Conservation (phyloP, 2,329 filamentous ascomycete genomes). For the Alternaria ventricosa region DNA sequence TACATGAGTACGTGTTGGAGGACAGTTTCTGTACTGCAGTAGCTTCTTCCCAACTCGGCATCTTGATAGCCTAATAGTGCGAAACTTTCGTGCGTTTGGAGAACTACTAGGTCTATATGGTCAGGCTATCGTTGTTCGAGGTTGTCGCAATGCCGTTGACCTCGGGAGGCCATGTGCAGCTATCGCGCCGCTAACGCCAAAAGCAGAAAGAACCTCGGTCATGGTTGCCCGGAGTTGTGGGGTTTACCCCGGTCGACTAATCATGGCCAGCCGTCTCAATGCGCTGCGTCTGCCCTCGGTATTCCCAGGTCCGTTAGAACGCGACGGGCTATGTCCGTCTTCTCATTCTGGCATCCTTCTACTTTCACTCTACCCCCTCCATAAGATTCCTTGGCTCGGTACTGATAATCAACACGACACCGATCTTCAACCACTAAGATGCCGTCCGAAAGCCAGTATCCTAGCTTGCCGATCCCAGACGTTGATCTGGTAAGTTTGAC, state of each 20-base stretch:
- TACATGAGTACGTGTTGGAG: conserved; percentile 64
- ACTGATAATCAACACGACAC: conserved; percentile 7
- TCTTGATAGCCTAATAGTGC: conserved; percentile 14
- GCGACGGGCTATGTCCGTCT: conserved; percentile 13
- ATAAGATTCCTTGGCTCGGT: background rate
- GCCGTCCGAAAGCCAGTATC: conserved; percentile 73
- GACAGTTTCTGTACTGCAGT: conserved; percentile 57
- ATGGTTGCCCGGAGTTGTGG: conserved; percentile 13
- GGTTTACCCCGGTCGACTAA: conserved; percentile 19
- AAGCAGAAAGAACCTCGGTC: conserved; percentile 31
- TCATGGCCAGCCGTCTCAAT: conserved; percentile 21
- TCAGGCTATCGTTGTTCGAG: background rate
- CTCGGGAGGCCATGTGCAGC: conserved; percentile 20
- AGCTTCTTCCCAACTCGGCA: conserved; percentile 55
- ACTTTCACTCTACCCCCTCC: conserved; percentile 8
- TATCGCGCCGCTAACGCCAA: conserved; percentile 15
- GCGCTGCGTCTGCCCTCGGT: conserved; percentile 11
- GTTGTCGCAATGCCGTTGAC: conserved; percentile 14
- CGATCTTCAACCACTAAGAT: conserved; percentile 54
- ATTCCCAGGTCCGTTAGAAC: conserved; percentile 13
- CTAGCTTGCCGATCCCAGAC: conserved; percentile 71
- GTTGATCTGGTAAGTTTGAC: conserved; percentile 62
- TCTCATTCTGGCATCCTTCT: conserved; percentile 10
- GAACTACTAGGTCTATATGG: background rate
- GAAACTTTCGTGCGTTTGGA: background rate